Percentiles rank a stretch among this genome's conserved stretches.
phyloP scores from a whole-genome alignment of 2,329 filamentous ascomycete species.

The Ophiostoma sp. region DNA sequence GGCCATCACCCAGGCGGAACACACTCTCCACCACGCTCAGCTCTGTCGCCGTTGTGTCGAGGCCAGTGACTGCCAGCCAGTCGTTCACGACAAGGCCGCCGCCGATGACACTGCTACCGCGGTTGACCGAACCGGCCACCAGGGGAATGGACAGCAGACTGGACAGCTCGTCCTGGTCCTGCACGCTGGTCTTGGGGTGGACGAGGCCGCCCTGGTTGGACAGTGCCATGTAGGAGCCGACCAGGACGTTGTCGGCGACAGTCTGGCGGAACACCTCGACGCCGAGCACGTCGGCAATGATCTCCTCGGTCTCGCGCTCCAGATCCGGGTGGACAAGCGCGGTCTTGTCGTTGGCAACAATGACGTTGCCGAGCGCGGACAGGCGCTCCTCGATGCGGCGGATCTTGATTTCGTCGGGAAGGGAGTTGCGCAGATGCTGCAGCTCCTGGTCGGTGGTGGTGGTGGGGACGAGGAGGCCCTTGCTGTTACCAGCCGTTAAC shows the following conservation, averaged over 20 bases:
- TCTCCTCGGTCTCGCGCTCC: constrained; percentile 97
- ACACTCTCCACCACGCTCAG: constrained; percentile 94
- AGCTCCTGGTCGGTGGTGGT: constrained; percentile 97
- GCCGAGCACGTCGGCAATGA: constrained; percentile 88
- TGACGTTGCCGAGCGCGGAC: constrained; percentile 93
- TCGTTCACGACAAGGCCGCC: constrained; percentile 97
- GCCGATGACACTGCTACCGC: constrained; percentile 89
- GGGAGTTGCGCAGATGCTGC: constrained; percentile 90
- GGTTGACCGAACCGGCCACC: constrained; percentile 89
- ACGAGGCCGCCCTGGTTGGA: constrained; percentile 96
- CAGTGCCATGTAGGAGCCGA: constrained; percentile 92
- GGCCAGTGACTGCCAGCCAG: constrained; percentile 89
- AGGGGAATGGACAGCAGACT: constrained; percentile 91
- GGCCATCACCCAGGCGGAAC: constrained; percentile 86
- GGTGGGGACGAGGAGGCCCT: constrained; percentile 92
- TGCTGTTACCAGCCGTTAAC: constrained; percentile 92
- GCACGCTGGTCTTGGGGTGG: constrained; percentile 92
- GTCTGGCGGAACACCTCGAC: constrained; percentile 92
- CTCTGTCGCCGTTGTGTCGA: constrained; percentile 96
- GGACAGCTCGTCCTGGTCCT: constrained; percentile 96
- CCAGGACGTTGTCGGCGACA: constrained; percentile 92
- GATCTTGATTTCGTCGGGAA: constrained; percentile 88
- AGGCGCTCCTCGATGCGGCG: constrained; percentile 96
- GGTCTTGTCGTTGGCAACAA: constrained; percentile 94
- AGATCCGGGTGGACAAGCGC: constrained; percentile 93